phyloP scores from a whole-genome alignment of 257 asterid species.

The Schizonepeta tenuifolia region DNA sequence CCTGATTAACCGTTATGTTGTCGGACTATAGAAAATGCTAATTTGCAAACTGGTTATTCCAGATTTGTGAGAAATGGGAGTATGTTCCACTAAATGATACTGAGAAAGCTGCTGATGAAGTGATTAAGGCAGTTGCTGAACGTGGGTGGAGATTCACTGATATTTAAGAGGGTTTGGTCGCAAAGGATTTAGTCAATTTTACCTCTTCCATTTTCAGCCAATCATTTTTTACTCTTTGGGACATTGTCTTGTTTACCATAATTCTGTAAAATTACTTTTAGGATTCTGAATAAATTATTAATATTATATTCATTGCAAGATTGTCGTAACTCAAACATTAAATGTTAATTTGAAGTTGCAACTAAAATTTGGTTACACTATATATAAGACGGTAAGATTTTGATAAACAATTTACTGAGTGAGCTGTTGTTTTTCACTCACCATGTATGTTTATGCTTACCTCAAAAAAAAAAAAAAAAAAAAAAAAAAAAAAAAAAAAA shows the following conservation, averaged over 20 bases:
- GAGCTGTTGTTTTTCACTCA: no score
- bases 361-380: no score
- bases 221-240: not conserved
- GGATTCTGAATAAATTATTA: not conserved
- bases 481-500: no score
- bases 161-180: not conserved
- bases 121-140: slow-evolving; percentile 56
- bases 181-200: not conserved
- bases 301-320: not conserved
- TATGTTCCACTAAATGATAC: slow-evolving; percentile 71
- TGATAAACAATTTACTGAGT: no score
- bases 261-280: not conserved
- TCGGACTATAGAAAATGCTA: not conserved
- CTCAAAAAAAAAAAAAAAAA: no score
- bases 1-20: not conserved
- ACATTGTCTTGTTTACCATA: not conserved
- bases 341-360: no score
- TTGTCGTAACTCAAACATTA: no score
- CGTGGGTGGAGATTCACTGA: slow-evolving; percentile 58
- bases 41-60: slow-evolving; percentile 28
- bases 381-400: no score
- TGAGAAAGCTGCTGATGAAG: slow-evolving; percentile 67
- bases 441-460: no score
- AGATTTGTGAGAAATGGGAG: slow-evolving; percentile 70
- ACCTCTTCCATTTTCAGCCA: not conserved